Evolutionary conservation across 805 yeast genomes (phyloP), one percentile per base, ranked within the genome.

Genomic region (Sugiyamaella americana): DNA sequence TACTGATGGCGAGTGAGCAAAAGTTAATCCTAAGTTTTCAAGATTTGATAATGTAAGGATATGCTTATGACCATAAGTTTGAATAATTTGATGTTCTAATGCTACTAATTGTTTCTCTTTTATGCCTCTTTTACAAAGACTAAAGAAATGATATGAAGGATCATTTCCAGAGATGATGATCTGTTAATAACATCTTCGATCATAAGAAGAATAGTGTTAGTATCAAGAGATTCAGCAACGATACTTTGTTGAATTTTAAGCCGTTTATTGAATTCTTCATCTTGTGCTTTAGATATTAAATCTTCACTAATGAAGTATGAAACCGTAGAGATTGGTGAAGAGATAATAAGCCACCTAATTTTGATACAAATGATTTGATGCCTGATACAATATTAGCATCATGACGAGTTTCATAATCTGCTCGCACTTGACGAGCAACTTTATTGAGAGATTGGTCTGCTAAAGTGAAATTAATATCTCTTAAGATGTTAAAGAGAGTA

Each of bases 361-460:
- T 80, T 17, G 77, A 76, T 6, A 91, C 95, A 55, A 89, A 79
- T 41, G 71, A 66, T 58, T 81, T 81, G 53, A 89, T 83, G 55
- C 84, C 84, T 3, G 78, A 69, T 1, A 80, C 75, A 18, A 79
- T 75, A 41, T 75, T 71, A 1, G 82, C 78, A 19, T 67, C 67
- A 52, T 79, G 83, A 43, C 78, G 68, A 43, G 68, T 70, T 44
- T 82, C 87, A 59, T 79, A 86, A 56, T 81, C 80, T 3, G 69
- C 66, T 61, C 87, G 94, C 38, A 93, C 67, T 40, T 72, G 66
- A 52, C 78, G 80, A 0, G 97, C 97, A 47, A 79, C 68, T 21
- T 69, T 61, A 61, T 87, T 89, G 39, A 93, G 70, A 21, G 73
- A 71, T 4, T 78, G 74, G 1, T 96, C 97, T 30, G 89, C 82